Conservation (phyloP, 1,139 yeast species). For the Sugiyamaella novakii region DNA sequence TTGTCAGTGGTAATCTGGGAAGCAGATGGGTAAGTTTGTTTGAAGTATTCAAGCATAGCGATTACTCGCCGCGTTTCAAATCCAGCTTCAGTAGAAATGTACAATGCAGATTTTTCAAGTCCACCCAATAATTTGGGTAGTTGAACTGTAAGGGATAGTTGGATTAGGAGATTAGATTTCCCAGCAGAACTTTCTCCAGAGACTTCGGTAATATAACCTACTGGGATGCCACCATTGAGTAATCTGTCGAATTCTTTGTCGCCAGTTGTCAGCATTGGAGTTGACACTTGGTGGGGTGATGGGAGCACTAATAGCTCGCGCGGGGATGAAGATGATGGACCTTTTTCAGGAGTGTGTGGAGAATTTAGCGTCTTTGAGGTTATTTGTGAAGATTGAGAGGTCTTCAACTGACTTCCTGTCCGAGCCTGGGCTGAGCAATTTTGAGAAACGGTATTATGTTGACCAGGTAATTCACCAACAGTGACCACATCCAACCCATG, state of each 20-base stretch:
- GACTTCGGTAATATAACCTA: constrained; percentile 72
- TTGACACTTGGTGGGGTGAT: neutral
- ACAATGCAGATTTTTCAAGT: constrained; percentile 53
- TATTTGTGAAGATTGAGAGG: neutral
- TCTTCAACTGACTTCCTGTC: neutral
- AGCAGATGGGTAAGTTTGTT: constrained; percentile 8
- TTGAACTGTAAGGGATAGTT: constrained; percentile 62
- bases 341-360: neutral
- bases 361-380: no score
- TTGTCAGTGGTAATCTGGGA: constrained; percentile 46
- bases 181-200: constrained; percentile 87
- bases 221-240: constrained; percentile 69
- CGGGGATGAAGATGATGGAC: neutral
- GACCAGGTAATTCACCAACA: neutral
- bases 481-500: neutral
- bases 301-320: no score
- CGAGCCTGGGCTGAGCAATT: constrained; percentile 1
- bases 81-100: constrained; percentile 75
- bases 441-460: neutral
- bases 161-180: constrained; percentile 75
- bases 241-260: constrained; percentile 55
- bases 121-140: constrained; percentile 52
- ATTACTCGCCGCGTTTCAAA: constrained; percentile 52
- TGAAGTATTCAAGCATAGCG: constrained; percentile 22
- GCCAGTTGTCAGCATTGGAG: constrained; percentile 57